Conservation (phyloP, 352 stramenopile species). For the Phytophthora foliorum region DNA sequence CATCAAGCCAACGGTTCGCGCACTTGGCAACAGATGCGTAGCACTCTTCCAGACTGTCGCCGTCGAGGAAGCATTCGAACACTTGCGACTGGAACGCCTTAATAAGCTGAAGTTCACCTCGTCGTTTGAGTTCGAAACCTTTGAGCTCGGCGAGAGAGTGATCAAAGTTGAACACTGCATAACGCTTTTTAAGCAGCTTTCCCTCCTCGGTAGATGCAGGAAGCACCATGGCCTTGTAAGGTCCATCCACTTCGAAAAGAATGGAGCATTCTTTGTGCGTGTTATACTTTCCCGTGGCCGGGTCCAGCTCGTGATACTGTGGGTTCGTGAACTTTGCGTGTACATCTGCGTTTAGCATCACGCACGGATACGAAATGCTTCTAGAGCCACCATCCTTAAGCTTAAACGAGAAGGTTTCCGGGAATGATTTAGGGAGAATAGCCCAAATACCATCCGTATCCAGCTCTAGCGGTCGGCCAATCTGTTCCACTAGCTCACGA, state of each 20-base stretch:
- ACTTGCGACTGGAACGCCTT: conserved; percentile 99
- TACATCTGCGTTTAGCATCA: conserved; percentile 99
- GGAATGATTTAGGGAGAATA: conserved; percentile 98
- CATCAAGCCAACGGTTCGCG: conserved; percentile 99
- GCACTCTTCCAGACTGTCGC: conserved; percentile 94
- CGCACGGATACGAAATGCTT: conserved; percentile 98
- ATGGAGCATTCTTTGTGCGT: conserved; percentile 98
- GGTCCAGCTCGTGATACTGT: conserved; percentile 89
- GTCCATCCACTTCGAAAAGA: conserved; percentile 99
- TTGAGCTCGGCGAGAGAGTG: conserved; percentile 84
- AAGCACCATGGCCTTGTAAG: conserved; percentile 99
- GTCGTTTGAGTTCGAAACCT: conserved; percentile 99
- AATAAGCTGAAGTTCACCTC: conserved; percentile 99
- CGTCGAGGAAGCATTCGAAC: conserved; percentile 98
- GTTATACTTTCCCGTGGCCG: conserved; percentile 87
- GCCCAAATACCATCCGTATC: conserved; percentile 99
- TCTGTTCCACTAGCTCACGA: conserved; percentile 93
- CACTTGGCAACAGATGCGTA: conserved; percentile 97
- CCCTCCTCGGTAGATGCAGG: conserved; percentile 99
- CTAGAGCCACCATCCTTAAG: conserved; percentile 71
- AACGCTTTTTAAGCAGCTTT: conserved; percentile 98
- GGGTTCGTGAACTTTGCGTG: conserved; percentile 99
- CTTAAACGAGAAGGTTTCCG: conserved; percentile 97
- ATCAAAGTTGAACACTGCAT: conserved; percentile 91
- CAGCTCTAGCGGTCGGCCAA: conserved; percentile 98